Conservation (phyloP, 2,329 filamentous ascomycete genomes). For the Ophiostoma ulmi region DNA sequence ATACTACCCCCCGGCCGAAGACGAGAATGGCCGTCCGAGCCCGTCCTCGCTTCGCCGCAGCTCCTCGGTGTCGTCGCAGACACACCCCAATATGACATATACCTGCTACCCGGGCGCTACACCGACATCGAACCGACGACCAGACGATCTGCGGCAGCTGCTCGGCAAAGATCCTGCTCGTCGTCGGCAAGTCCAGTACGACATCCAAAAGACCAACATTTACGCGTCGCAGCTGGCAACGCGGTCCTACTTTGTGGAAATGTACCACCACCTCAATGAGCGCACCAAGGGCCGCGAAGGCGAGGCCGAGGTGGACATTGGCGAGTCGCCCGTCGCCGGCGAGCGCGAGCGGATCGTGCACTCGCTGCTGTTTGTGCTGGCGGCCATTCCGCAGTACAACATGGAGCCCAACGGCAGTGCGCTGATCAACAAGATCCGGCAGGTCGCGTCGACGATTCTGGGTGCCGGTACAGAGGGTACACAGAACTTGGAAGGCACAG, state of each 20-base stretch:
- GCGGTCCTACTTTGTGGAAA: conserved; percentile 77
- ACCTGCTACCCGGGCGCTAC: neutral
- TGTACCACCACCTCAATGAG: conserved; percentile 74
- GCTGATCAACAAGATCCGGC: conserved; percentile 76
- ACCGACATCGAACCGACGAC: conserved; percentile 31
- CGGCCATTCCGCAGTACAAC: conserved; percentile 74
- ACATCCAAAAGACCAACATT: conserved; percentile 90
- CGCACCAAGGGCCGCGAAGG: conserved; percentile 48
- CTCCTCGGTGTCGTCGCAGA: neutral
- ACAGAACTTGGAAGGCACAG: conserved; percentile 24
- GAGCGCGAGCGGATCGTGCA: conserved; percentile 80
- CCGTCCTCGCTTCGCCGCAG: conserved; percentile 33
- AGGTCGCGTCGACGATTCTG: conserved; percentile 74
- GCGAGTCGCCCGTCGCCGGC: conserved; percentile 39
- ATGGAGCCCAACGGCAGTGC: conserved; percentile 68
- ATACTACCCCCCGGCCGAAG: conserved; percentile 45
- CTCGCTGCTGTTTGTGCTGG: conserved; percentile 68
- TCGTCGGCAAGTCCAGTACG: conserved; percentile 63
- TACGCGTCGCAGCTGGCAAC: conserved; percentile 77
- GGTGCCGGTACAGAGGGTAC: neutral
- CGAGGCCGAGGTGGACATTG: conserved; percentile 32
- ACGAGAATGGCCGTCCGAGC: conserved; percentile 21
- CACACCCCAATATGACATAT: neutral
- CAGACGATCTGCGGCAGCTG: conserved; percentile 47
- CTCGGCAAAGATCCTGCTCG: conserved; percentile 47